Evolutionary conservation across 1,284 basidiomycete genomes (phyloP).

Genomic region (Heterobasidion occidentale): DNA sequence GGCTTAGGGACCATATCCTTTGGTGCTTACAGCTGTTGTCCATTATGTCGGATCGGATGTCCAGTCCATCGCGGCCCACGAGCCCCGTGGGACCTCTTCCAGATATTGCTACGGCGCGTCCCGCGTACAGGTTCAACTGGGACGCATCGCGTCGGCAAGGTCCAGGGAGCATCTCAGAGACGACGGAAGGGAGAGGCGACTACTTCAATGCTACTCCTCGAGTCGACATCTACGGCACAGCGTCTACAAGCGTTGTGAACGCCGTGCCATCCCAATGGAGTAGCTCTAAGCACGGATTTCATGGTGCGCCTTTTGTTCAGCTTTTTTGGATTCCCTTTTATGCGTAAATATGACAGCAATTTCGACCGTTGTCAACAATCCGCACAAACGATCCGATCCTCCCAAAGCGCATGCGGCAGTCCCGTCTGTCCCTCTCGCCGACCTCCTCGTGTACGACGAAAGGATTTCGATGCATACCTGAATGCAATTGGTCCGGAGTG

Average conservation of each 20-base stretch:
- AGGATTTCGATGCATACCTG: conserved; percentile 82
- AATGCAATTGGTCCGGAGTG: conserved; percentile 70
- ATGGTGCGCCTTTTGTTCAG: conserved; percentile 42
- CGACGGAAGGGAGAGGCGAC: conserved; percentile 49
- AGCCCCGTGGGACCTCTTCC: conserved; percentile 40
- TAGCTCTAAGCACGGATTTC: conserved; percentile 70
- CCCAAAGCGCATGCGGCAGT: conserved; percentile 78
- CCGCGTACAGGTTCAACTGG: conserved; percentile 56
- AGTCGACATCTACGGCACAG: conserved; percentile 18
- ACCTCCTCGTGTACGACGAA: conserved; percentile 71
- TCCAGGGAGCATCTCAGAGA: conserved; percentile 59
- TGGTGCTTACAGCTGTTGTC: not conserved
- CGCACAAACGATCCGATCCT: conserved; percentile 76
- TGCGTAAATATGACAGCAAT: conserved; percentile 36
- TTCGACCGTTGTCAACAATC: conserved; percentile 78
- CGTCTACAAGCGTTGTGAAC: conserved; percentile 31
- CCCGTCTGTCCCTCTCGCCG: conserved; percentile 62
- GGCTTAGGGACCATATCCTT: not conserved
- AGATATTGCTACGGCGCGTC: conserved; percentile 34
- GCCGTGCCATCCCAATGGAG: conserved; percentile 64
- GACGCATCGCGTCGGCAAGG: conserved; percentile 48
- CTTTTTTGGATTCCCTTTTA: not conserved
- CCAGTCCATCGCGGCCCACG: conserved; percentile 35
- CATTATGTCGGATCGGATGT: conserved; percentile 31
- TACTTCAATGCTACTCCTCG: conserved; percentile 13